Base-by-base conservation (phyloP, 805 yeast species). In the Teunomyces panamensis region DNA sequence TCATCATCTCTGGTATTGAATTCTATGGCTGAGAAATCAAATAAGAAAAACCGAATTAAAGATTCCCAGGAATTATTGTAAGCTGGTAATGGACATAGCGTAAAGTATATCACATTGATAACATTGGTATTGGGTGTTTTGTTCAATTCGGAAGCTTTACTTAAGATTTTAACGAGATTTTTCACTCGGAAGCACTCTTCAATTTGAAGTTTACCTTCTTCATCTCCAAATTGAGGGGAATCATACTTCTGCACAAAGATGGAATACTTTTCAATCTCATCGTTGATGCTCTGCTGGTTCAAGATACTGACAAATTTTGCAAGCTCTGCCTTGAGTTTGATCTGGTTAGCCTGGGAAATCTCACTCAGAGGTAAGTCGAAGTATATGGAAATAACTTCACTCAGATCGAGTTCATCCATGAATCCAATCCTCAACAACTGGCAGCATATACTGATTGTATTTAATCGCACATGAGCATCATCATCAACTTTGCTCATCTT, bases 391-490 rank as follows among this genome's bases (percentile, higher is more conserved):
- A 53, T 50, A 5, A 60, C 45, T 26, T 51, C 53, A n/a, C 10
- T 24, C 14, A 36, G 65, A 49, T 86, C 89, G 3, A 70, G 74
- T 20, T 80, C 82, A 36, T 81, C 86, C 33, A 90, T 64, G 55
- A 81, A 84, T 0, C 91, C 92, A 16, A 79, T 64, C 34, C 75
- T 73, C 9, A 78, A 68, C 9, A 88, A 68, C 51, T 82, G 86
- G 14, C 71, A 67, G 16, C 88, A 67, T 2, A 88, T 67, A 3
- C 83, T 70, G 4, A 61, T 48, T 28, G 87, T 73, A 44, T 74
- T 62, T 4, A 72, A 57, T 56, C 83, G 78, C 1, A 85, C 87
- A 34, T 72, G 72, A 10, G 67, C 52, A 53, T 84, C 90, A 3
- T 1, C 82, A 51, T 73, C 77, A 28, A 56, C 56, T 50, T 54